Evolutionary conservation across 140 eudicot species (phyloP).

Genomic region (Stevia rebaudiana): DNA sequence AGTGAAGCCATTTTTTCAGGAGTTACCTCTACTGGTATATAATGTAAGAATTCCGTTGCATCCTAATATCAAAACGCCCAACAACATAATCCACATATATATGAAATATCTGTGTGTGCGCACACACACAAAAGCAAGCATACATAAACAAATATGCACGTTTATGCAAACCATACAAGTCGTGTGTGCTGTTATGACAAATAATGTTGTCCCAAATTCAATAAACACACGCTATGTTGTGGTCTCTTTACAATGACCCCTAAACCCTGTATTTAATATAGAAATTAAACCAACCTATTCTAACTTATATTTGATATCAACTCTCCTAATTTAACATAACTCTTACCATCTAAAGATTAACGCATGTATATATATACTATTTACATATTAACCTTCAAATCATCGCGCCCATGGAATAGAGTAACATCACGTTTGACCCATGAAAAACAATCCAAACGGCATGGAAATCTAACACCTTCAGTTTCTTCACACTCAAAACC

Average conservation of each 20-base stretch:
- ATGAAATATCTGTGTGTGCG: not conserved
- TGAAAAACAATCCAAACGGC: constrained; percentile 97
- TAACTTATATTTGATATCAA: too few species aligned
- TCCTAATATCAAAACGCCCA: constrained; percentile 44
- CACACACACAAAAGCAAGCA: not conserved
- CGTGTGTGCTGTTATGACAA: not conserved
- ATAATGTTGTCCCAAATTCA: too few species aligned
- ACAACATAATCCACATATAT: not conserved
- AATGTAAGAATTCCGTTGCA: constrained; percentile 91
- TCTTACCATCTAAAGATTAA: too few species aligned
- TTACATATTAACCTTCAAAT: constrained; percentile 63
- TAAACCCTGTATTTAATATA: too few species aligned
- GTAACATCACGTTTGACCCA: constrained; percentile 99
- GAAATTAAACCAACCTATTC: too few species aligned
- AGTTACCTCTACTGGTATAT: constrained; percentile 89
- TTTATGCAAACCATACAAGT: constrained; percentile 10
- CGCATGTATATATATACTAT: constrained; percentile 9
- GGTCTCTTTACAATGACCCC: too few species aligned
- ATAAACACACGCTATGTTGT: too few species aligned
- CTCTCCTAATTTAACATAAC: too few species aligned
- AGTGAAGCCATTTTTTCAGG: constrained; percentile 98
- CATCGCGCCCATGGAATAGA: constrained; percentile 98
- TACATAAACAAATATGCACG: not conserved
- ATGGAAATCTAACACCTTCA: constrained; percentile 97
- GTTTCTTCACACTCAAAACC: constrained; percentile 72